phyloP scores from a whole-genome alignment of 306 rosid genomes.

The Luffa acutangula region DNA sequence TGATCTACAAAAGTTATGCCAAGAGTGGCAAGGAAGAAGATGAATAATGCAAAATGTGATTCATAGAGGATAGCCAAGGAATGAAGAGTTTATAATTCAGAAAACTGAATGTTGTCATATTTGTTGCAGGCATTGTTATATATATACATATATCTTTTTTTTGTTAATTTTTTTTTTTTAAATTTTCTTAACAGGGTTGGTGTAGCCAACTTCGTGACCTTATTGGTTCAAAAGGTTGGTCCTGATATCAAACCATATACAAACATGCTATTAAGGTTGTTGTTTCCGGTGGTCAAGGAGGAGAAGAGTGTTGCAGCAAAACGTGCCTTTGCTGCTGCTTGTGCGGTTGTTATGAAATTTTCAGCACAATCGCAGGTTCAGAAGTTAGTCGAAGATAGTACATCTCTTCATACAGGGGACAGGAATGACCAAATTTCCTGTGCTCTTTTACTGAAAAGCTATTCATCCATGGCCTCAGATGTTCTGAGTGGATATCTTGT shows the following conservation, averaged over 20 bases:
- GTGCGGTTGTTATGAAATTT: constrained; percentile 58
- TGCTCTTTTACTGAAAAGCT: constrained; percentile 68
- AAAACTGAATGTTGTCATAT: background rate
- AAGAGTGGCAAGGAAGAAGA: background rate
- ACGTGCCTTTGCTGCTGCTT: constrained; percentile 88
- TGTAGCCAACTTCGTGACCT: constrained; percentile 72
- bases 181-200: constrained; percentile 79
- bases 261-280: constrained; percentile 54
- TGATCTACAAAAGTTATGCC: background rate
- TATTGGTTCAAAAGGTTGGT: constrained; percentile 73
- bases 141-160: background rate
- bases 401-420: constrained; percentile 71
- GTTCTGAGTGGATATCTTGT: constrained; percentile 70
- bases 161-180: background rate
- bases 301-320: constrained; percentile 74
- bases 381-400: constrained; percentile 69
- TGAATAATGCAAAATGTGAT: background rate
- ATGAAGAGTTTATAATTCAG: background rate
- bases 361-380: constrained; percentile 55
- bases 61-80: background rate
- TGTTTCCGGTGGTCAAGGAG: constrained; percentile 81
- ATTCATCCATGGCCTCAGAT: constrained; percentile 71
- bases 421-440: constrained; percentile 79
- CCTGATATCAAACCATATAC: constrained; percentile 72
- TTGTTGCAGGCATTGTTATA: background rate